These are phyloP conservation scores for Aethionema arabicum DNA, from an alignment of 345 rosid species.

Conservation along the genomic window DNA sequence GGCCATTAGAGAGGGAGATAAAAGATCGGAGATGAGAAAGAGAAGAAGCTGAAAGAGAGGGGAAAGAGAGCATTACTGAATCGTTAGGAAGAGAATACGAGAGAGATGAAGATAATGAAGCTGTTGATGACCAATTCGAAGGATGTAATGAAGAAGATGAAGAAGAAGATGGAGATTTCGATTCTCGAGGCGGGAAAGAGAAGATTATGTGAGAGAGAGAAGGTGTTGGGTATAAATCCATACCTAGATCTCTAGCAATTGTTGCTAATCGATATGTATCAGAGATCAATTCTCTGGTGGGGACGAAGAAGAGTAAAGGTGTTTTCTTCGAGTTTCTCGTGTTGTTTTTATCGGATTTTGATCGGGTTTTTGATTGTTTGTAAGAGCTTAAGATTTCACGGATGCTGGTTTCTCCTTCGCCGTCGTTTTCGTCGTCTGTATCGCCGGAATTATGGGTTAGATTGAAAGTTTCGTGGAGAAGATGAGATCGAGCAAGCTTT, in stretches of 20 bases:
- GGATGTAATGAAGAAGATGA: slow-evolving; percentile 27
- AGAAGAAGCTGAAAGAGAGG: slow-evolving; percentile 56
- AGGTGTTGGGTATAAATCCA: slow-evolving; percentile 67
- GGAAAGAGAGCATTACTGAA: slow-evolving; percentile 63
- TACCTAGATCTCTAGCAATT: slow-evolving; percentile 68
- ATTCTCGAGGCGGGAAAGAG: slow-evolving; percentile 46
- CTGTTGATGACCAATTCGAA: slow-evolving; percentile 35
- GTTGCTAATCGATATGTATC: slow-evolving; percentile 59
- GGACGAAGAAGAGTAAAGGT: slow-evolving; percentile 59
- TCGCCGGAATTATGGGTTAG: slow-evolving; percentile 36
- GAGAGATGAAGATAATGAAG: slow-evolving; percentile 43
- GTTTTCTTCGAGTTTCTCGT: slow-evolving; percentile 35
- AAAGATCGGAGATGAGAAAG: slow-evolving; percentile 61
- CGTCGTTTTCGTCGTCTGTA: slow-evolving; percentile 2
- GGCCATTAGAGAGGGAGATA: slow-evolving; percentile 59
- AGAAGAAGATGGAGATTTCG: slow-evolving; percentile 37
- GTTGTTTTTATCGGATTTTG: slow-evolving; percentile 26
- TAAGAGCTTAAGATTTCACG: slow-evolving; percentile 31
- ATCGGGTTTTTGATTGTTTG: slow-evolving; percentile 31
- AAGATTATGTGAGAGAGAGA: slow-evolving; percentile 77
- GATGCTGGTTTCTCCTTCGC: slow-evolving; percentile 31
- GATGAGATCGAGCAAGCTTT: slow-evolving; percentile 61
- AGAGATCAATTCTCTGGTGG: slow-evolving; percentile 50
- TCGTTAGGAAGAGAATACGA: slow-evolving; percentile 53
- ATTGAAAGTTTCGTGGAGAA: slow-evolving; percentile 48